A percentile compares a stretch with the other conserved stretches of the same genome.
These are phyloP conservation scores for Phytopythium montanum DNA, from an alignment of 352 stramenopile genomes.

Conservation along the genomic window DNA sequence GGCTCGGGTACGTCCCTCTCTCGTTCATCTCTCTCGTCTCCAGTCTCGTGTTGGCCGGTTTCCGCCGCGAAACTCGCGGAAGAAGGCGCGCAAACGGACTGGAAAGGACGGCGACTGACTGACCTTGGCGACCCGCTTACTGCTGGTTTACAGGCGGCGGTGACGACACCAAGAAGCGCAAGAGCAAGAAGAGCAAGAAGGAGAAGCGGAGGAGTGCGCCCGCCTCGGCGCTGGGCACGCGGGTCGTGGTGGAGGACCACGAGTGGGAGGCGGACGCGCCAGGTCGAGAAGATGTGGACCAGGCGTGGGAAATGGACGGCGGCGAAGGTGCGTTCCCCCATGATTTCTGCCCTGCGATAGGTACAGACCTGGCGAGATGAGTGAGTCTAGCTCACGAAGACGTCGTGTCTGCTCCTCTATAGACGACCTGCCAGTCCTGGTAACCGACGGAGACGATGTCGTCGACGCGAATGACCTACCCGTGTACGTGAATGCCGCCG, in stretches of 20 bases:
- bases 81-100: neutral
- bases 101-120: too few relatives aligned
- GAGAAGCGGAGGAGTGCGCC: slow-evolving; percentile 5
- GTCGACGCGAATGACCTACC: slow-evolving; percentile 64
- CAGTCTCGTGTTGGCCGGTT: neutral
- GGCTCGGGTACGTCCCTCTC: slow-evolving; percentile 19
- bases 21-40: neutral
- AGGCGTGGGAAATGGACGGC: slow-evolving; percentile 58
- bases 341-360: too few relatives aligned
- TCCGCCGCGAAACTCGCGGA: neutral
- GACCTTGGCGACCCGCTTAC: too few relatives aligned
- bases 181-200: slow-evolving; percentile 54
- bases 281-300: slow-evolving; percentile 42
- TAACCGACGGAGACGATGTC: slow-evolving; percentile 40
- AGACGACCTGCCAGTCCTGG: slow-evolving; percentile 40
- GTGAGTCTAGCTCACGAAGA: too few relatives aligned
- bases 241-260: slow-evolving; percentile 60
- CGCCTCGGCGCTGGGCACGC: slow-evolving; percentile 16
- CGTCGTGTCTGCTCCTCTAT: too few relatives aligned
- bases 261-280: slow-evolving; percentile 47
- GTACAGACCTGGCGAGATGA: too few relatives aligned
- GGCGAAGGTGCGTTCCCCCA: slow-evolving; percentile 34
- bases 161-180: slow-evolving; percentile 50
- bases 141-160: slow-evolving; percentile 15
- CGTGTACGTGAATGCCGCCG: slow-evolving; percentile 68